phyloP scores from a whole-genome alignment of 345 rosid genomes.

The Acer negundo region DNA sequence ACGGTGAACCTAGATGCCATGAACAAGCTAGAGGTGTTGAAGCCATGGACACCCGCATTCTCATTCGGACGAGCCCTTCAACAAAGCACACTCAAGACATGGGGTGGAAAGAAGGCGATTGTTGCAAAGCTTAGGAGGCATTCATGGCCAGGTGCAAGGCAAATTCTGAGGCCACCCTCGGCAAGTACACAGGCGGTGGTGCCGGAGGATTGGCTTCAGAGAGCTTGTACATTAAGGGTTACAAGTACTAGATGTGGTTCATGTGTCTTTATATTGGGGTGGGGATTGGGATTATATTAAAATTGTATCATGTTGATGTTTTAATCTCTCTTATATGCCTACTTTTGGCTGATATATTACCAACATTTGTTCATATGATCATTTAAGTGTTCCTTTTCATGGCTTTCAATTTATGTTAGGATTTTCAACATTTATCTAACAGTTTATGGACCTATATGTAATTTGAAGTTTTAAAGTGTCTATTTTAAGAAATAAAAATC shows the following conservation, averaged over 20 bases:
- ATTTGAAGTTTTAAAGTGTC: too few relatives aligned
- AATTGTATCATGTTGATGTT: background rate
- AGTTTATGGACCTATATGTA: too few relatives aligned
- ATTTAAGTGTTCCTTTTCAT: background rate
- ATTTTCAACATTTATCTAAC: background rate
- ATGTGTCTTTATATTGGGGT: background rate
- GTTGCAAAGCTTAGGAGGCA: slow-evolving; percentile 69
- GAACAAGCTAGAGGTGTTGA: slow-evolving; percentile 74
- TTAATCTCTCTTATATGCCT: background rate
- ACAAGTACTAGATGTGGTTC: slow-evolving; percentile 56
- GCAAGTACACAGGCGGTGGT: slow-evolving; percentile 55
- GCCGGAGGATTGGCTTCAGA: slow-evolving; percentile 74
- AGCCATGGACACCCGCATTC: slow-evolving; percentile 94
- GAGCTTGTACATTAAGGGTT: slow-evolving; percentile 81
- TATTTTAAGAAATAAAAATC: too few relatives aligned
- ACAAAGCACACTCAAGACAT: slow-evolving; percentile 88
- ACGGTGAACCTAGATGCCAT: slow-evolving; percentile 81
- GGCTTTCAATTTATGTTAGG: background rate
- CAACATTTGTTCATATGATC: too few relatives aligned
- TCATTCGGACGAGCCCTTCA: slow-evolving; percentile 94
- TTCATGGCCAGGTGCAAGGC: slow-evolving; percentile 81
- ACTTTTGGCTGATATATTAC: background rate
- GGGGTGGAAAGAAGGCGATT: slow-evolving; percentile 85
- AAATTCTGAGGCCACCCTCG: slow-evolving; percentile 84
- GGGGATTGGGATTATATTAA: background rate